Base-by-base conservation (phyloP, 805 yeast species). In the Kluyveromyces lactis region DNA sequence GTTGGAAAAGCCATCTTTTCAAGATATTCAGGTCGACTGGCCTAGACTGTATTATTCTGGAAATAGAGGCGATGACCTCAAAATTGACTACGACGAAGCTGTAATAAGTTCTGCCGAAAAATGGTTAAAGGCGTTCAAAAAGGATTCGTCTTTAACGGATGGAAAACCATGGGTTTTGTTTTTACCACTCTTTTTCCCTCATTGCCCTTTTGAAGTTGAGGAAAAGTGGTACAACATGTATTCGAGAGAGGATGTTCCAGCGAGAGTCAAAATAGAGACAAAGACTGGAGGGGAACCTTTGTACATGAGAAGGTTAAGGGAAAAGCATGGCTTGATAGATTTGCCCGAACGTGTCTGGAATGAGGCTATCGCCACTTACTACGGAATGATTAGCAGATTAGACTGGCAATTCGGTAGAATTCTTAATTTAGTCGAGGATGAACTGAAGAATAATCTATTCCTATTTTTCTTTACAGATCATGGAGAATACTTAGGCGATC, bases 401-500 rank as follows among this genome's bases (percentile, higher is more conserved):
- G 51, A 47, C 35, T 38, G 30, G 13, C 49, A 47, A 33, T 31
- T 47, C 5, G 51, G 51, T 9, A 30, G 51, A 32, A 29, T 47
- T n/a, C 13, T 43, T 26, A 13, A 13, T 11, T 16, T 33, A 16
- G 19, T 39, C 16, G 31, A 45, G 9, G 26, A 29, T 18, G 15
- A 16, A 12, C 24, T 21, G 6, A 21, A 21, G 9, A 21, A 21
- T 6, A 30, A 36, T 18, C 40, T 44, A 3, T 36, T 31, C 30
- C 36, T 32, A 5, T n/a, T 46, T 16, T 46, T 46, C 28, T 46
- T 44, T 36, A 48, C 50, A 4, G 48, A 48, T 18, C 50, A 47
- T 28, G 51, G 50, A 16, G 49, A 47, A 30, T 47, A 45, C 37
- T 33, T 47, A 16, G 51, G 51, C 2, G 49, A 47, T 29, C 42